Evolutionary conservation across 106 monocot genomes (phyloP), one percentile per base, ranked within the genome.

Genomic region (Allium fistulosum): DNA sequence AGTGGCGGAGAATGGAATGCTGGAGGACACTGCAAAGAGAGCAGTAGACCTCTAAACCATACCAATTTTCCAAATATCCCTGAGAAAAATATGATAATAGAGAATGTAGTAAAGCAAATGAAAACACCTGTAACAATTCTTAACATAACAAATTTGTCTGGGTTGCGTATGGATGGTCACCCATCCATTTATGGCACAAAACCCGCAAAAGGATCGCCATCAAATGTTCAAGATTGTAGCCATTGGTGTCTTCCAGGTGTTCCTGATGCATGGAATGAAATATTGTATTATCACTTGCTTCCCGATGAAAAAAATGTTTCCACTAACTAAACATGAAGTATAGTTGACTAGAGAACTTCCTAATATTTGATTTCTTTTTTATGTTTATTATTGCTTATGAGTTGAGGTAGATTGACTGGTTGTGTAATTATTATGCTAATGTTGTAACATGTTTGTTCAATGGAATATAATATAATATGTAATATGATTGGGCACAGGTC

Each of bases 161-260:
- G 85, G 26, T 78, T 91, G 26, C 64, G 94, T 48, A 86, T 95
- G 6, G 94, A 95, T 69, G 94, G 91, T 0, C 94, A 95, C 59
- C 94, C 94, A 22, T 91, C 94, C 15, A 61, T 85, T 17, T 91
- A 88, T 53, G 88, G 94, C 14, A 80, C 28, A 65, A 81, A 70
- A 47, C 57, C 67, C 17, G 62, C 18, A 3, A 74, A 13, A 66
- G 71, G 71, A 26, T 22, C 45, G 0, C 49, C 73, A 22, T 63
- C 66, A 51, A 53, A 51, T 53, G 48, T 70, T 61, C 79, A 88
- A 60, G 94, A 95, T 77, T 91, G 94, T 79, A 95, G 94, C 81
- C 94, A 95, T 53, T 95, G 94, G 94, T 95, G 94, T 71, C 88
- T 95, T 65, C 94, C 91, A 49, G 94, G 94, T 62, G 89, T 90